Percentiles rank a stretch among this genome's conserved stretches.
phyloP scores from a whole-genome alignment of 495 filamentous ascomycete genomes.

The Aspergillus sclerotioniger region DNA sequence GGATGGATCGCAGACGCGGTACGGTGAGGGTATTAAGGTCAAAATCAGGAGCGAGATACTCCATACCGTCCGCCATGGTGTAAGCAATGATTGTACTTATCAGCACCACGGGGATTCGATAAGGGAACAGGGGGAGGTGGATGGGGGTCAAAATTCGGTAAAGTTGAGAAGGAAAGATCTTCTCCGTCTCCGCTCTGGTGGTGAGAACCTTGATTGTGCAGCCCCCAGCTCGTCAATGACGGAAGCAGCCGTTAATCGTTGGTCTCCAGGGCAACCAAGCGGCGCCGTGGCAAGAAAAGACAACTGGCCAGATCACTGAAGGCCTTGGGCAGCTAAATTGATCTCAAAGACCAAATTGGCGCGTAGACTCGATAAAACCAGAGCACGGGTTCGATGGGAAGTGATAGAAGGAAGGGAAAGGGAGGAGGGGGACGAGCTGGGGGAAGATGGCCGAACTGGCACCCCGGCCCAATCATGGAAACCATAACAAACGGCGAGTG shows the following conservation, averaged over 20 bases:
- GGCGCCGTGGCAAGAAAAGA: not conserved
- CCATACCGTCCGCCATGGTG: slow-evolving; percentile 66
- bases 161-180: not conserved
- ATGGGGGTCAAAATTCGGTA: slow-evolving; percentile 5
- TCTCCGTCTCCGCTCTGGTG: not conserved
- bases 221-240: slow-evolving; percentile 2
- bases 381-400: too few species aligned
- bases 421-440: too few species aligned
- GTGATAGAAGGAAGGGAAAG: too few species aligned
- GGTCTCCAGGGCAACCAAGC: slow-evolving; percentile 6
- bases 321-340: not conserved
- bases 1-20: slow-evolving; percentile 80
- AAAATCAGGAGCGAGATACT: slow-evolving; percentile 82
- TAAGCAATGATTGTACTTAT: slow-evolving; percentile 5
- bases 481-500: too few species aligned
- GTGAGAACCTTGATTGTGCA: not conserved
- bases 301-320: not conserved
- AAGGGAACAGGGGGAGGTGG: slow-evolving; percentile 4
- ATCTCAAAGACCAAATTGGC: not conserved
- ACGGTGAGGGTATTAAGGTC: slow-evolving; percentile 81
- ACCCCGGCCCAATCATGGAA: too few species aligned
- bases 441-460: too few species aligned
- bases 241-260: not conserved
- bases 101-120: not conserved
- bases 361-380: not conserved